Evolutionary conservation across 2,329 filamentous ascomycete genomes (phyloP).

Genomic region (Colletotrichum sp.): DNA sequence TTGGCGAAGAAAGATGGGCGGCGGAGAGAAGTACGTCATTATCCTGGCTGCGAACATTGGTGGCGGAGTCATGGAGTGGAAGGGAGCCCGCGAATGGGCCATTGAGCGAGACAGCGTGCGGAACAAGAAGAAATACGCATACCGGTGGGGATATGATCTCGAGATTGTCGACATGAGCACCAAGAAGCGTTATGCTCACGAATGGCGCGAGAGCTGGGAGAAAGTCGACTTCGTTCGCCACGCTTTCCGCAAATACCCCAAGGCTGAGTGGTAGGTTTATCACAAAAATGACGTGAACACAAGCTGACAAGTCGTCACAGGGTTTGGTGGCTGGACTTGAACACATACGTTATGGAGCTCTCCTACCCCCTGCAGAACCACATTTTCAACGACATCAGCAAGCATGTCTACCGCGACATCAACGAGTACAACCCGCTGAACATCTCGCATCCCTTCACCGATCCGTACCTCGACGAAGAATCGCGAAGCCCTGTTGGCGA

Average conservation of each 20-base stretch:
- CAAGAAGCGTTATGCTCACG: slow-evolving; percentile 97
- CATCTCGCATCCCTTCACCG: slow-evolving; percentile 81
- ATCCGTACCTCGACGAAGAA: slow-evolving; percentile 76
- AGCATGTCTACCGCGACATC: slow-evolving; percentile 89
- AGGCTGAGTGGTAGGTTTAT: slow-evolving; percentile 87
- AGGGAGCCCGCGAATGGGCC: slow-evolving; percentile 95
- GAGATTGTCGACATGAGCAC: slow-evolving; percentile 99
- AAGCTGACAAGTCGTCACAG: slow-evolving; percentile 47
- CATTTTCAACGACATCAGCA: slow-evolving; percentile 80
- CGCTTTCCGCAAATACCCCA: slow-evolving; percentile 88
- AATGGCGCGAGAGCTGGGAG: slow-evolving; percentile 99
- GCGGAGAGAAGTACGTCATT: slow-evolving; percentile 90
- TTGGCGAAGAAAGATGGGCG: slow-evolving; percentile 81
- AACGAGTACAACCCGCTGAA: slow-evolving; percentile 96
- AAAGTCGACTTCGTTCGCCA: slow-evolving; percentile 95
- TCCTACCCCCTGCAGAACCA: slow-evolving; percentile 88
- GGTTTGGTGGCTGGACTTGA: slow-evolving; percentile 99
- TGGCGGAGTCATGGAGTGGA: slow-evolving; percentile 99
- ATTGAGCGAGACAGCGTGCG: slow-evolving; percentile 95
- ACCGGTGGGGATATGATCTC: slow-evolving; percentile 90
- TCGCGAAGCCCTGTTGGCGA: slow-evolving; percentile 79
- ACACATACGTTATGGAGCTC: slow-evolving; percentile 98
- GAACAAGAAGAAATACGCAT: slow-evolving; percentile 91
- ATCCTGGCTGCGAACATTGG: slow-evolving; percentile 93
- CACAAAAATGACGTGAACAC: background rate